Base-by-base conservation (phyloP, 129 eudicot species). In the Chrysanthemum makinoi region DNA sequence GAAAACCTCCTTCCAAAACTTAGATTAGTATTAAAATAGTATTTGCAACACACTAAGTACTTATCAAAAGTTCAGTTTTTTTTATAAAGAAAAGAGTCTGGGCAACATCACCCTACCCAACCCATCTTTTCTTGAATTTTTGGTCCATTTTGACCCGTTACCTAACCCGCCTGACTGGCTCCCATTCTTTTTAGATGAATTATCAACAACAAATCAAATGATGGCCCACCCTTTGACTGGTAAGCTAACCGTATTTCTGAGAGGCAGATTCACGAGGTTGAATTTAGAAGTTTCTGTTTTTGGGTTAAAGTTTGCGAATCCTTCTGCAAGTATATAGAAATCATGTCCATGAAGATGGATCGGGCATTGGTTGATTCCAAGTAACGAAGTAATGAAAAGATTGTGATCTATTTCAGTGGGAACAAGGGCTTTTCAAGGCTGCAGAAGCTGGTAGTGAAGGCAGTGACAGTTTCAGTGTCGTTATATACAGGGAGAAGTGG, bases 301-400 rank as follows among this genome's bases (percentile, higher is more conserved):
- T 0, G 94, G 88, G 58, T 95, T 83, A 61, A 87, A 95, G 79
- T 95, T 95, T 20, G 96, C 99, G 52, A 87, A 94, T 6, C 98
- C 98, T 57, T 84, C 88, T 24, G 97, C 99, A 66, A 95, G 44
- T 49, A 90, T 83, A 75, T 85, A 95, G 86, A 95, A 95, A 74
- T 95, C 97, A 68, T 95, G 90, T 28, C 97, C 99, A 50, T 95
- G 97, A 62, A 95, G 91, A 88, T 95, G 99, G 56, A 95, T 95
- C 2, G 96, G 95, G 75, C 99, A 95, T 44, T 75, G 85, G 74
- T 79, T 65, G 77, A 95, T 86, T 5, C 99, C 99, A 8, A 95
- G 82, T 0, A 96, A 96, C n/a, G 84, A 89, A 0, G 99, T 84
- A 63, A 95, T 51, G 75, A 95, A 75, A 1, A 95, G 82, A 61